Evolutionary conservation across 108 stramenopile species (phyloP), one percentile per base, ranked within the genome.

Genomic region (Skeletonema menzelii): DNA sequence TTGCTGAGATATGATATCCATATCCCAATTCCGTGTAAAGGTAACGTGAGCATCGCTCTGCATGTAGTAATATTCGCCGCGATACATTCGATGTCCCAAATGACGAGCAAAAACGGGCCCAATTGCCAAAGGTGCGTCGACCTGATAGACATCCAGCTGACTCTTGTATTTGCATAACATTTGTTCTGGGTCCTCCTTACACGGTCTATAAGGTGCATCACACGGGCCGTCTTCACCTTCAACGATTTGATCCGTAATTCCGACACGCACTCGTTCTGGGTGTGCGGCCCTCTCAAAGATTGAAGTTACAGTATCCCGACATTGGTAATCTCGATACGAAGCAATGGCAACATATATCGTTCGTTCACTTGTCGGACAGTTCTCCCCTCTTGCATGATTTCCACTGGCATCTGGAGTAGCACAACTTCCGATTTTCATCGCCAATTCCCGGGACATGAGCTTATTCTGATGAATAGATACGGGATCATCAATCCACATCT

Each of bases 41-140:
- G 92, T 88, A 32, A 97, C 49, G 84, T 99, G 97, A 7, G 97
- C 95, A 86, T 99, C 98, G 12, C 87, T 85, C 80, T 97, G 97
- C 73, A 97, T 97, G 61, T 91, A 90, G 72, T 96, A 99, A 59
- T 95, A 96, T 80, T 99, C 97, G 8, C 95, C 96, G 7, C 91
- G 85, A 56, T 96, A 96, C 79, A 93, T 57, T 8, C 96, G 84
- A 80, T 92, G 78, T 28, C 94, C 94, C 63, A 97, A 83, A 75
- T 94, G 92, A 2, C 96, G 82, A 3, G 96, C 96, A 70, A 95
- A 92, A 8, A 95, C 93, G 4, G 96, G 96, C 13, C 96, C 96
- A 40, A 95, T 86, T 0, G 92, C 85, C 34, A 91, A 44, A n/a
- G 76, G 70, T 8, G 96, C 94, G 22, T 88, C 87, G 76, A 95